These are phyloP conservation scores for Alternaria panax DNA, from an alignment of 2,329 filamentous ascomycete species.

Conservation along the genomic window DNA sequence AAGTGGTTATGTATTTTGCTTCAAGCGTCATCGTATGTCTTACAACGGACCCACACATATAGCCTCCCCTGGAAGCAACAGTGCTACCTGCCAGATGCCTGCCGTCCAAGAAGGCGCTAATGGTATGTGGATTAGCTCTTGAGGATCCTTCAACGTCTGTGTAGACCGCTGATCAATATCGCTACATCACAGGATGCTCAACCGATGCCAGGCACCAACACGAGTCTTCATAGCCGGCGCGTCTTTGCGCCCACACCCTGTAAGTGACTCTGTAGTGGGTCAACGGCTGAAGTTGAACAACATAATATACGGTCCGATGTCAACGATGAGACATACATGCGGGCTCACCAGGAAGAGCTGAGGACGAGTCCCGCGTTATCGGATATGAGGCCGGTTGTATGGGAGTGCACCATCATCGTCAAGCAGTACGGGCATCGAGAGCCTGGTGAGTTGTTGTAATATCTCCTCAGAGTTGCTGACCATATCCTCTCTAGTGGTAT, in stretches of 20 bases:
- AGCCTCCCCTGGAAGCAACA: slow-evolving; percentile 3
- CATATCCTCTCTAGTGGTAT: neutral
- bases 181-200: slow-evolving; percentile 5
- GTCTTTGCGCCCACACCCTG: neutral
- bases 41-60: slow-evolving; percentile 10
- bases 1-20: slow-evolving; percentile 1
- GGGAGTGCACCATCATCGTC: neutral
- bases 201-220: slow-evolving; percentile 6
- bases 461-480: neutral
- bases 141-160: neutral
- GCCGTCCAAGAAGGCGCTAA: slow-evolving; percentile 15
- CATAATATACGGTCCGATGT: neutral
- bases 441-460: neutral
- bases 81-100: slow-evolving; percentile 7
- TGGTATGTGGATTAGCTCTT: neutral
- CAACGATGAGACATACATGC: neutral
- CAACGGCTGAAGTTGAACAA: neutral
- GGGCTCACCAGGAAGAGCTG: neutral
- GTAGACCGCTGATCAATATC: slow-evolving; percentile 10
- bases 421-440: neutral
- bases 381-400: neutral
- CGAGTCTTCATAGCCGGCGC: neutral
- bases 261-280: neutral
- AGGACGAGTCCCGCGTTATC: neutral
- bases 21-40: slow-evolving; percentile 4